A percentile compares a stretch with the other conserved stretches of the same genome.
phyloP scores from a whole-genome alignment of 177 flowering plant species.

The Vitis hybrid region DNA sequence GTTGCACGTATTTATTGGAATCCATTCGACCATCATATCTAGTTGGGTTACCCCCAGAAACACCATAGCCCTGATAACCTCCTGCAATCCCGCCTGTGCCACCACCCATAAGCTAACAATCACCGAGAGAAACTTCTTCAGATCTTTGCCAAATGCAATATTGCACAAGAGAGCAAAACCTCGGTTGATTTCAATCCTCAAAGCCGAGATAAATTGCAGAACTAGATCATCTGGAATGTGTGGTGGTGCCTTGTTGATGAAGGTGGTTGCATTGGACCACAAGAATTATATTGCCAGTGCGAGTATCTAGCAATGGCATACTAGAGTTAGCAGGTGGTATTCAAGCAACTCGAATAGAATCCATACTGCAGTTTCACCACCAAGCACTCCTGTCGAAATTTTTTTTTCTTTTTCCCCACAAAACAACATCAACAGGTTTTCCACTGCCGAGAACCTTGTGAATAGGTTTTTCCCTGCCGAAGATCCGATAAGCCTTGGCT shows the following conservation, averaged over 20 bases:
- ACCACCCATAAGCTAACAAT: constrained; percentile 27
- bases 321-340: constrained; percentile 74
- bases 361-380: constrained; percentile 73
- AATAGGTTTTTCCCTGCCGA: constrained; percentile 63
- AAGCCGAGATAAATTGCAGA: constrained; percentile 45
- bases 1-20: constrained; percentile 68
- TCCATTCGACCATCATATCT: constrained; percentile 73
- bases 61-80: constrained; percentile 69
- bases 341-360: constrained; percentile 80
- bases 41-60: constrained; percentile 52
- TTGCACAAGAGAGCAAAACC: constrained; percentile 51
- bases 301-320: constrained; percentile 60
- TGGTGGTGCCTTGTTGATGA: constrained; percentile 81
- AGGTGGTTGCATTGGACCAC: constrained; percentile 76
- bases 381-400: constrained; percentile 68
- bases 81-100: constrained; percentile 27
- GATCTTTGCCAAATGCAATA: constrained; percentile 77
- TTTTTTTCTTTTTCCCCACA: constrained; percentile 81
- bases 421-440: constrained; percentile 79
- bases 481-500: constrained; percentile 39
- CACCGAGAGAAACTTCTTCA: constrained; percentile 77
- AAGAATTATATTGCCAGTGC: constrained; percentile 60
- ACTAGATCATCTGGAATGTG: constrained; percentile 70
- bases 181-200: constrained; percentile 63
- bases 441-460: constrained; percentile 70